Percentiles rank a stretch among this genome's conserved stretches.
phyloP scores from a whole-genome alignment of 2,329 filamentous ascomycete genomes.

The Trichoderma breve region DNA sequence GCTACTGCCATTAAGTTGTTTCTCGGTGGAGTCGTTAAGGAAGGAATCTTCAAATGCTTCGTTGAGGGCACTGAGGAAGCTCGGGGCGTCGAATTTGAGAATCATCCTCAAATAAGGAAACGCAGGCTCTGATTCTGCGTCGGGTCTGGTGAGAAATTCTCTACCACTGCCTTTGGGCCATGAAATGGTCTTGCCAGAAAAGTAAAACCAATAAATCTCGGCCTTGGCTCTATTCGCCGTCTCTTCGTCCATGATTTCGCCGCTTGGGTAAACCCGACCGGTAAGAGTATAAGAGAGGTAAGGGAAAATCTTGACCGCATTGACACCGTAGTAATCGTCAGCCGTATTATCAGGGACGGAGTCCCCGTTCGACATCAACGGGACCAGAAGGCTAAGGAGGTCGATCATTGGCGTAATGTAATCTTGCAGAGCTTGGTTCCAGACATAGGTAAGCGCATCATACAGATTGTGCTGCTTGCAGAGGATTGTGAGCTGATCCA shows the following conservation, averaged over 20 bases:
- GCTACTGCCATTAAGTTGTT: conserved; percentile 51
- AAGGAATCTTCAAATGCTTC: conserved; percentile 97
- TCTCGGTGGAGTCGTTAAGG: conserved; percentile 74
- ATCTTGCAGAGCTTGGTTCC: conserved; percentile 86
- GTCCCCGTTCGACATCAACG: conserved; percentile 56
- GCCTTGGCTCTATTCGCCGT: conserved; percentile 75
- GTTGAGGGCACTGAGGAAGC: conserved; percentile 91
- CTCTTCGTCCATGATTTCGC: conserved; percentile 68
- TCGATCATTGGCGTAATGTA: conserved; percentile 90
- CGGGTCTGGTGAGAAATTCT: conserved; percentile 59
- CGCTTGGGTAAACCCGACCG: conserved; percentile 86
- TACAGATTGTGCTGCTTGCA: conserved; percentile 92
- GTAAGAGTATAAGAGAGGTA: conserved; percentile 92
- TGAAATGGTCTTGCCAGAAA: conserved; percentile 73
- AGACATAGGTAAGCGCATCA: conserved; percentile 93
- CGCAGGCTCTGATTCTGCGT: conserved; percentile 61
- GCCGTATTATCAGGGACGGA: conserved; percentile 54
- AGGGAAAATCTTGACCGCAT: conserved; percentile 88
- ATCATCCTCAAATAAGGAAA: conserved; percentile 85
- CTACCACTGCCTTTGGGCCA: conserved; percentile 69
- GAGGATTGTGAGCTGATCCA: conserved; percentile 85
- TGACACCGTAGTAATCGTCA: conserved; percentile 61
- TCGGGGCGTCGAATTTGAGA: conserved; percentile 83
- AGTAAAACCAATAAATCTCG: conserved; percentile 89
- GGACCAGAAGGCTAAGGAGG: conserved; percentile 67